phyloP scores from a whole-genome alignment of 495 filamentous ascomycete species.

The Pyrenopolyporus hunteri region DNA sequence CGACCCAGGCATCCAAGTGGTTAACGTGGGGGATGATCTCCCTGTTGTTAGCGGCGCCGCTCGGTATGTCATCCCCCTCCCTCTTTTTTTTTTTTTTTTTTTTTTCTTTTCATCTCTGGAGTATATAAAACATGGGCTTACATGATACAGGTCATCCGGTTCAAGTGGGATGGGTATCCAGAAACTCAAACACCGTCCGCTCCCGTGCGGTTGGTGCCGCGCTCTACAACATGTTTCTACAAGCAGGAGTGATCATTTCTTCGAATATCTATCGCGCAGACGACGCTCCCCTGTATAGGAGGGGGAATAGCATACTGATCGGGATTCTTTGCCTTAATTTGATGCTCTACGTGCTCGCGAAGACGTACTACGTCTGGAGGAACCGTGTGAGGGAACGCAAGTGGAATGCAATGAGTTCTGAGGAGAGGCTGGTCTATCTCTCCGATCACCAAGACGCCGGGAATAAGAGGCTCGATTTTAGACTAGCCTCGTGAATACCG shows the following conservation, averaged over 20 bases:
- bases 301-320: conserved; percentile 70
- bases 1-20: conserved; percentile 57
- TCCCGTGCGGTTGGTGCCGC: conserved; percentile 68
- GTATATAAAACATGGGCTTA: neutral
- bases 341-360: conserved; percentile 60
- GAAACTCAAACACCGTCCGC: conserved; percentile 68
- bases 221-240: conserved; percentile 79
- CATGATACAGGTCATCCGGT: conserved; percentile 58
- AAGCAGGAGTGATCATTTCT: conserved; percentile 64
- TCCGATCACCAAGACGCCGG: conserved; percentile 68
- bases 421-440: conserved; percentile 68
- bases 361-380: conserved; percentile 66
- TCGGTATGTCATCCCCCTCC: conserved; percentile 49
- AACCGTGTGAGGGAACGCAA: conserved; percentile 52
- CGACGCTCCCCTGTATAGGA: conserved; percentile 70
- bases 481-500: conserved; percentile 49
- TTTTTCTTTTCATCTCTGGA: too few relatives aligned
- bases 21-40: conserved; percentile 62
- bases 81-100: too few relatives aligned
- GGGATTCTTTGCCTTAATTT: conserved; percentile 61
- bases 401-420: conserved; percentile 64
- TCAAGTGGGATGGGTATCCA: conserved; percentile 68
- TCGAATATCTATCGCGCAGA: conserved; percentile 63
- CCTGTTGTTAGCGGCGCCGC: conserved; percentile 62
- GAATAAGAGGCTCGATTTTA: conserved; percentile 71